phyloP scores from a whole-genome alignment of 2,329 filamentous ascomycete species.

The Aphanoascus verrucosus region DNA sequence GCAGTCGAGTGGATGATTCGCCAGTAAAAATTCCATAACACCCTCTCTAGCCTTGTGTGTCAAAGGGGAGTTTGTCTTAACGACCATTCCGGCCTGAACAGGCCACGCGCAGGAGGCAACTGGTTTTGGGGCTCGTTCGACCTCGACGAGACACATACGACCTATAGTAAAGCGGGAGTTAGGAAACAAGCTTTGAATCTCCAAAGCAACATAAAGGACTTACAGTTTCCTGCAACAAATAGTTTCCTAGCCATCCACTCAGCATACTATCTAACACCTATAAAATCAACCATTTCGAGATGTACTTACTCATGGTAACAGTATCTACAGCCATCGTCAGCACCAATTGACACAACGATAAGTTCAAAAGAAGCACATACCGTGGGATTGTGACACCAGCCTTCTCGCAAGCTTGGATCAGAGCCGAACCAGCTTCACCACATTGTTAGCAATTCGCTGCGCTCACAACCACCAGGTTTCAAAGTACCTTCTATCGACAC shows the following conservation, averaged over 20 bases:
- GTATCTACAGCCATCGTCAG: conserved; percentile 53
- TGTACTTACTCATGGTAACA: conserved; percentile 87
- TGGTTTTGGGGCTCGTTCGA: conserved; percentile 90
- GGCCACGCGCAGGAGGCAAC: conserved; percentile 98
- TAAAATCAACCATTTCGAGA: neutral
- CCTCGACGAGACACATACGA: conserved; percentile 98
- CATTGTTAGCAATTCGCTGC: conserved; percentile 24
- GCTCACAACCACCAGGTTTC: neutral
- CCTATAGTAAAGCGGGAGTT: conserved; percentile 22
- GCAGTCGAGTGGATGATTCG: conserved; percentile 93
- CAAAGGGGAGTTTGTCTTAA: conserved; percentile 94
- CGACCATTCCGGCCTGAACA: conserved; percentile 95
- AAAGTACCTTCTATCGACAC: conserved; percentile 84
- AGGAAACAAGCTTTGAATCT: neutral
- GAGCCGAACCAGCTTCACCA: conserved; percentile 71
- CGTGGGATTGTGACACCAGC: conserved; percentile 81
- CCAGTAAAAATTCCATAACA: conserved; percentile 96
- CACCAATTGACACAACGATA: conserved; percentile 8
- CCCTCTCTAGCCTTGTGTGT: conserved; percentile 97
- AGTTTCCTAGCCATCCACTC: conserved; percentile 56
- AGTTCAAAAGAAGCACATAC: conserved; percentile 37
- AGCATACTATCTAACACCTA: neutral
- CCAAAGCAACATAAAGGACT: conserved; percentile 10
- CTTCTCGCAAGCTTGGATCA: conserved; percentile 99
- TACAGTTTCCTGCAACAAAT: conserved; percentile 96